Base-by-base conservation (phyloP, 2,329 filamentous ascomycete species). In the Sporothrix mexicana region DNA sequence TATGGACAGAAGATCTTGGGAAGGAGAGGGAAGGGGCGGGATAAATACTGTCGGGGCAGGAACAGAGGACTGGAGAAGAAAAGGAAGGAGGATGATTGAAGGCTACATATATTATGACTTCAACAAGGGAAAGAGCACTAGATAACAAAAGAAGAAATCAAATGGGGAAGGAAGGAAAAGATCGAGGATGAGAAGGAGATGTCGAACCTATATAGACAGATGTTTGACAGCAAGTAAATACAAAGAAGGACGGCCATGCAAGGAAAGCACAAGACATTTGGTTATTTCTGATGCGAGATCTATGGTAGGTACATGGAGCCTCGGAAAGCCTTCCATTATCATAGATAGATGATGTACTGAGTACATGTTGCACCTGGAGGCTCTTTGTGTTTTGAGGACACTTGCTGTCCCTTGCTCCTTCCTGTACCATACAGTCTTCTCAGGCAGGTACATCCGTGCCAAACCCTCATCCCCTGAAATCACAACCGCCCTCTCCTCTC, bases 91-190 rank as follows among this genome's bases (percentile, higher is more conserved):
- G 13, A 8, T 41, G 36, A 36, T 17, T 69, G 13, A 15, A 55
- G 36, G 51, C 25, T 69, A 23, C 17, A 36, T 53, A 69, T 20
- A 53, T 68, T 15, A 59, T 36, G 36, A n/a, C n/a, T 23, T 43
- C 36, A 25, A 67, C 47, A 30, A 30, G 17, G 70, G 30, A 57
- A 62, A 53, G 23, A 17, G 66, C 45, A 15, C 23, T 45, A n/a
- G 61, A 47, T 41, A 66, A 23, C 3, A 12, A 41, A 45, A 17
- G 15, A 15, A 41, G 36, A 41, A 41, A 49, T 53, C 25, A 53
- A 17, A 43, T 6, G 15, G 45, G 36, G 43, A 20, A 45, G 23
- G n/a, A 71, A 15, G 15, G 13, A 20, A 30, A 13, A 47, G n/a
- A 43, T n/a, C 15, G 13, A 23, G 30, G 5, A 36, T 9, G n/a